A percentile compares a stretch with the other conserved stretches of the same genome.
Evolutionary conservation across 305 asterid species (phyloP).

Genomic region (Solanum hybrid): DNA sequence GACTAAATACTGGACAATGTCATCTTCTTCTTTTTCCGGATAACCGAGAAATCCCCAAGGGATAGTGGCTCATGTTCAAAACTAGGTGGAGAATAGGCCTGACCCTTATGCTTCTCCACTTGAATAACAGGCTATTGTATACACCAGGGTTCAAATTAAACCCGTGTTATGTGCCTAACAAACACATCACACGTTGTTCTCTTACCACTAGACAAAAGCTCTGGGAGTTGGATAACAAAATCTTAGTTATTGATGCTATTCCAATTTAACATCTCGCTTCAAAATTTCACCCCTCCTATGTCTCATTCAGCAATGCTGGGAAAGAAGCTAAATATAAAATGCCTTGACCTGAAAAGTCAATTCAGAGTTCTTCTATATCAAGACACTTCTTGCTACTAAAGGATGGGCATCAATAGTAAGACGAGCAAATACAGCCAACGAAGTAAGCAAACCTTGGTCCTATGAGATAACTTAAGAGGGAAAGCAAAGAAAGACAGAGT

Average conservation of each 20-base stretch:
- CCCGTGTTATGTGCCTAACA: background rate
- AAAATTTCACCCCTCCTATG: background rate
- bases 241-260: background rate
- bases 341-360: background rate
- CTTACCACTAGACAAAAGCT: background rate
- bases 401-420: background rate
- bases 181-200: background rate
- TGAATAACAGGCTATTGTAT: background rate
- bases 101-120: background rate
- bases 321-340: background rate
- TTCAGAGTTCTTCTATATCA: background rate
- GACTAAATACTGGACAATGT: background rate
- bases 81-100: background rate
- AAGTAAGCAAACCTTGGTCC: background rate
- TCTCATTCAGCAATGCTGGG: background rate
- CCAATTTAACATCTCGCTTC: background rate
- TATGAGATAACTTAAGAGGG: background rate
- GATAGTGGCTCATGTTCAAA: background rate
- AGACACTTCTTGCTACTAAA: background rate
- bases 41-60: background rate
- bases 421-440: background rate
- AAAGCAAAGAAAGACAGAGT: background rate
- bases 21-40: background rate
- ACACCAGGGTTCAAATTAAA: background rate
- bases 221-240: background rate